Evolutionary conservation across 2,329 filamentous ascomycete genomes (phyloP), one percentile per base, ranked within the genome.

Genomic region (Sarocladium strictum): DNA sequence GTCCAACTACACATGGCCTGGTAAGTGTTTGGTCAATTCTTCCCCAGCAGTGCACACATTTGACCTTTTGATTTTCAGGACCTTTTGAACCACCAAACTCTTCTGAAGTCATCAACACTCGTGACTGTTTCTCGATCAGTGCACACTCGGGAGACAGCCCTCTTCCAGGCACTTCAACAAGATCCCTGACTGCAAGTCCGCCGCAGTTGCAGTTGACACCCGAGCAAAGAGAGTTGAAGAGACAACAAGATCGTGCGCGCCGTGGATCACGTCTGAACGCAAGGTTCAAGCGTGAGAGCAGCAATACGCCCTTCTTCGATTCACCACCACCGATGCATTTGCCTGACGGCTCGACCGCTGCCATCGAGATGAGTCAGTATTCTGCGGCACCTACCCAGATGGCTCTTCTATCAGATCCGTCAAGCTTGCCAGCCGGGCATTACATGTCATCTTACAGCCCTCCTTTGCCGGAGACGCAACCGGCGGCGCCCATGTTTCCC

Each of bases 151-250:
- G 80, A 55, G 68, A 72, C 56, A 80, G 76, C 66, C 66, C 80
- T 49, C 78, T 77, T 21, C 76, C 79, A 33, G 75, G 76, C 23
- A 73, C 69, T 55, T 69, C 69, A 35, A 74, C 78, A 24, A 72
- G 77, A 67, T 83, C 80, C 21, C 68, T 77, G 49, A 82, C 81
- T 37, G 77, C 76, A 21, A 86, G 82, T 67, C 81, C 82, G 24
- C 79, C 81, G 5, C 75, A 77, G 58, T 69, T 69, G 45, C 71
- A 70, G 35, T 72, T 84, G 63, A 81, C 80, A 5, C 71, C 79
- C 6, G 81, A 85, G 63, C 35, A 85, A 65, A 77, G 82, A 58
- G 81, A 84, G 62, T 65, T 85, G 40, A 85, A 82, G 69, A 75
- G 81, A 56, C 81, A 85, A 61, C 75, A 77, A 57, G 81, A 85